Conservation (phyloP, 2,329 filamentous ascomycete species). For the Penicillium sp. region DNA sequence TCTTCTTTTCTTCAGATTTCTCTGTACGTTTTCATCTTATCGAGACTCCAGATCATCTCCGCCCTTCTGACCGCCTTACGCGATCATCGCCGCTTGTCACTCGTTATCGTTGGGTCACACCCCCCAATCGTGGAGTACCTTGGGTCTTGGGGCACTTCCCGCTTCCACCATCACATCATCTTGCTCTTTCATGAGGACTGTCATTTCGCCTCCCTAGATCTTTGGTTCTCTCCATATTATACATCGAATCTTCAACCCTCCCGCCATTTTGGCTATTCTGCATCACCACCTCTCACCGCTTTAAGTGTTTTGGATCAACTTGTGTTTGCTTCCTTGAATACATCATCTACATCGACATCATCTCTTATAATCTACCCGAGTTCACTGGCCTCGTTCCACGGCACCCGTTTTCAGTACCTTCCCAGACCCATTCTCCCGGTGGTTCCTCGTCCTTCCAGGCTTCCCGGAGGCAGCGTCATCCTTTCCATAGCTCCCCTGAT, state of each 20-base stretch:
- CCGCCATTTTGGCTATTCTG: background rate
- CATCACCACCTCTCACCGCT: slow-evolving; percentile 3
- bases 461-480: slow-evolving; percentile 14
- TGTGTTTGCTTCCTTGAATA: slow-evolving; percentile 2
- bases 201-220: slow-evolving; percentile 6
- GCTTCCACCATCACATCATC: slow-evolving; percentile 36
- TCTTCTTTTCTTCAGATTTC: background rate
- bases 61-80: slow-evolving; percentile 37
- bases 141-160: slow-evolving; percentile 23
- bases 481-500: slow-evolving; percentile 31
- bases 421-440: slow-evolving; percentile 14
- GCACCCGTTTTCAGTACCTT: slow-evolving; percentile 10
- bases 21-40: slow-evolving; percentile 2
- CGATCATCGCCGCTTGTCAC: slow-evolving; percentile 27
- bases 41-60: slow-evolving; percentile 18
- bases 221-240: slow-evolving; percentile 4
- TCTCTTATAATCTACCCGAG: slow-evolving; percentile 4
- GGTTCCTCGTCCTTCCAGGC: slow-evolving; percentile 18
- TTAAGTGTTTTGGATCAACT: slow-evolving; percentile 7
- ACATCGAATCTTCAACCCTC: slow-evolving; percentile 2
- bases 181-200: slow-evolving; percentile 20
- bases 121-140: slow-evolving; percentile 24
- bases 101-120: slow-evolving; percentile 36
- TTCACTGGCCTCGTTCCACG: slow-evolving; percentile 19
- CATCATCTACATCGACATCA: slow-evolving; percentile 6